Percentiles rank a stretch among this genome's conserved stretches.
phyloP scores from a whole-genome alignment of 2,329 filamentous ascomycete genomes.

The Acephala macrosclerotiorum region DNA sequence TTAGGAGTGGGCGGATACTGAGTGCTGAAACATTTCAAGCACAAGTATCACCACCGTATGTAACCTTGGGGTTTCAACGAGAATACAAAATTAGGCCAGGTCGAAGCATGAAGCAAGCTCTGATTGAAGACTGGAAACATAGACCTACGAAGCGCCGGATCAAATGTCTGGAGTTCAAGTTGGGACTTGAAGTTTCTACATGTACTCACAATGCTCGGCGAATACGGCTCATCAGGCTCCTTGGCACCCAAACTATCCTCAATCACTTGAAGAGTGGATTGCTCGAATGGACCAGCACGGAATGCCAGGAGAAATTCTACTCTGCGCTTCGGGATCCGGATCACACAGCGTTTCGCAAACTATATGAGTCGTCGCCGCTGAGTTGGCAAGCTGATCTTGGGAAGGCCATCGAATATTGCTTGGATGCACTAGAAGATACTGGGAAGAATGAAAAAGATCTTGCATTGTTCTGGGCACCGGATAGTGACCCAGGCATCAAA shows the following conservation, averaged over 20 bases:
- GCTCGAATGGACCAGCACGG: conserved; percentile 14
- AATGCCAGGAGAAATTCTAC: conserved; percentile 18
- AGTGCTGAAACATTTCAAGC: neutral
- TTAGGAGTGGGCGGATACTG: conserved; percentile 1
- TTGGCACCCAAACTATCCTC: conserved; percentile 24
- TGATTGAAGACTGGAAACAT: conserved; percentile 24
- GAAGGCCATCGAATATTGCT: conserved; percentile 21
- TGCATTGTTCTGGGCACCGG: conserved; percentile 17
- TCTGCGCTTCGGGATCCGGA: conserved; percentile 15
- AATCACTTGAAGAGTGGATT: conserved; percentile 16
- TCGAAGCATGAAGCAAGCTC: conserved; percentile 14
- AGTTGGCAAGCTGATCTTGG: conserved; percentile 25
- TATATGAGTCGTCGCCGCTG: conserved; percentile 14
- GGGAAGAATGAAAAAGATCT: conserved; percentile 16
- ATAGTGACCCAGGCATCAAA: neutral
- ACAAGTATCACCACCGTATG: conserved; percentile 10
- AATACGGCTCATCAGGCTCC: conserved; percentile 15
- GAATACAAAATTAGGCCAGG: conserved; percentile 19
- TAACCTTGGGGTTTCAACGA: conserved; percentile 1
- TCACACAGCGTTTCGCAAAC: conserved; percentile 19
- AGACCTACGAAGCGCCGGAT: conserved; percentile 14
- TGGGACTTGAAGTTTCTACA: conserved; percentile 26
- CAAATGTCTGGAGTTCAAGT: conserved; percentile 13
- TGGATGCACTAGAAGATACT: conserved; percentile 14
- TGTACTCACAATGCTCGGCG: conserved; percentile 27